phyloP scores from a whole-genome alignment of 2,329 filamentous ascomycete genomes.

The Aureobasidium sp. region DNA sequence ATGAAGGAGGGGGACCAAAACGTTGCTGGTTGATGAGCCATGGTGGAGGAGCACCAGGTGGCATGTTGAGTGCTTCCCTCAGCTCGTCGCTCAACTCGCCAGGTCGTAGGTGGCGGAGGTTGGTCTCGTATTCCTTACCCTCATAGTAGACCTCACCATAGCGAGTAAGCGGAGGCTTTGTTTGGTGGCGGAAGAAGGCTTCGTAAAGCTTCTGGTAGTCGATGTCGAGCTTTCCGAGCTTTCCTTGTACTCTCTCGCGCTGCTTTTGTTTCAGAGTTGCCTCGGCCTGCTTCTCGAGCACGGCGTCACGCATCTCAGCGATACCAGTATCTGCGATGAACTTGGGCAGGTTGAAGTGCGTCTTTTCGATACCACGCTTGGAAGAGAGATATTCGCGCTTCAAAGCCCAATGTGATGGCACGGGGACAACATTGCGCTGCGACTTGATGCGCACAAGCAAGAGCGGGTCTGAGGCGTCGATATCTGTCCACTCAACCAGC shows the following conservation, averaged over 20 bases:
- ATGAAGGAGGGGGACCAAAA: slow-evolving; percentile 85
- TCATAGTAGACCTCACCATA: slow-evolving; percentile 99
- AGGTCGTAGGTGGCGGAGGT: slow-evolving; percentile 79
- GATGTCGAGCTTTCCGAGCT: slow-evolving; percentile 95
- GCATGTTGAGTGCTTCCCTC: slow-evolving; percentile 88
- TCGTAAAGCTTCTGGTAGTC: slow-evolving; percentile 98
- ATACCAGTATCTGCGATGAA: slow-evolving; percentile 98
- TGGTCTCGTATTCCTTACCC: slow-evolving; percentile 95
- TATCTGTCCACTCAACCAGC: slow-evolving; percentile 95
- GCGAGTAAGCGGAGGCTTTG: slow-evolving; percentile 84
- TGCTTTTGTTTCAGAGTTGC: slow-evolving; percentile 91
- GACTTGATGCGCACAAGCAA: slow-evolving; percentile 91
- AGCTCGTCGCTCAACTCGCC: slow-evolving; percentile 84
- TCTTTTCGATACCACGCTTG: slow-evolving; percentile 93
- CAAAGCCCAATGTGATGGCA: slow-evolving; percentile 87
- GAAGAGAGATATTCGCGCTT: slow-evolving; percentile 97
- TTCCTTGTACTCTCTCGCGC: slow-evolving; percentile 84
- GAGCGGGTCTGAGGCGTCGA: slow-evolving; percentile 79
- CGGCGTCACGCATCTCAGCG: slow-evolving; percentile 93
- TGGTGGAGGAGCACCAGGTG: slow-evolving; percentile 82
- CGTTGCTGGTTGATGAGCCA: slow-evolving; percentile 98
- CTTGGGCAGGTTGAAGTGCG: slow-evolving; percentile 82
- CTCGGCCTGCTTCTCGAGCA: slow-evolving; percentile 89
- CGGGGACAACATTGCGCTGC: slow-evolving; percentile 89
- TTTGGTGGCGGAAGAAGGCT: slow-evolving; percentile 96